Conservation (phyloP, 495 filamentous ascomycete species). For the Aspergillus coremiiformis region DNA sequence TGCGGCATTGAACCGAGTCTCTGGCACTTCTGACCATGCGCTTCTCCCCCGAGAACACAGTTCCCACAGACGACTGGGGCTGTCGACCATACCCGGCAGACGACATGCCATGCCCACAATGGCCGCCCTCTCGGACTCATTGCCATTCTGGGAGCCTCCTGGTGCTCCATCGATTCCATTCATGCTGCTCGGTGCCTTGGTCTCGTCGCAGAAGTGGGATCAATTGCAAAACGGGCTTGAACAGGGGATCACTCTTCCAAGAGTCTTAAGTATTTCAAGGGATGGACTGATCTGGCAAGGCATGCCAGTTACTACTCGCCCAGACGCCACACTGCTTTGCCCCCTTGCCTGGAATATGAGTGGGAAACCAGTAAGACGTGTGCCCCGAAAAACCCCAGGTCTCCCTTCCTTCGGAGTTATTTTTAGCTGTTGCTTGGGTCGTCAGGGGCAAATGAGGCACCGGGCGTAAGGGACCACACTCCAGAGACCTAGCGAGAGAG, state of each 20-base stretch:
- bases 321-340: background rate
- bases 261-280: background rate
- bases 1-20: background rate
- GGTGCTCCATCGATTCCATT: background rate
- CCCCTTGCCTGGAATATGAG: background rate
- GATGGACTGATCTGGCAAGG: too few relatives aligned
- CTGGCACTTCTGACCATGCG: conserved; percentile 18
- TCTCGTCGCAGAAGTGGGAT: background rate
- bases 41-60: conserved; percentile 28
- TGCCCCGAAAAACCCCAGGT: background rate
- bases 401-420: background rate
- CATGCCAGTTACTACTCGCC: background rate
- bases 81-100: conserved; percentile 44
- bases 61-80: conserved; percentile 51
- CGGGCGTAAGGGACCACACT: background rate
- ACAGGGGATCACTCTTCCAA: background rate
- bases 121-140: conserved; percentile 28
- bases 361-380: background rate
- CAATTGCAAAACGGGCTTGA: background rate
- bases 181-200: background rate
- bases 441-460: background rate
- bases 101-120: conserved; percentile 44
- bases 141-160: background rate
- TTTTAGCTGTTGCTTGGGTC: background rate
- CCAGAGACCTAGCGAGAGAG: background rate